phyloP scores from a whole-genome alignment of 2,329 filamentous ascomycete genomes.

The Sordariomycetes sp. region DNA sequence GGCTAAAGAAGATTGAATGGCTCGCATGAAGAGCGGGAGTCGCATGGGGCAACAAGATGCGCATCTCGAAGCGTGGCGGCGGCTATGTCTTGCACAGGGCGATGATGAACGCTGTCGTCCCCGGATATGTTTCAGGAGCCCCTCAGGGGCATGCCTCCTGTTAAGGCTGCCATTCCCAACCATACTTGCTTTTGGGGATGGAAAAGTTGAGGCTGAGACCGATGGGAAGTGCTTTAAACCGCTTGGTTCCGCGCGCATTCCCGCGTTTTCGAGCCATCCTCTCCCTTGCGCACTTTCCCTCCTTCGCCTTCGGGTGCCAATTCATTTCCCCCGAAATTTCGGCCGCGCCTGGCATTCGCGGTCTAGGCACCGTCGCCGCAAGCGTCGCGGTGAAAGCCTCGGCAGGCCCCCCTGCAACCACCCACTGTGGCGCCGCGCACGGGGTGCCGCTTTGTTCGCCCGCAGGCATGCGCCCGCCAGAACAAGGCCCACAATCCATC shows the following conservation, averaged over 20 bases:
- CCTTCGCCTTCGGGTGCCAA: neutral
- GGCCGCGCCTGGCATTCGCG: neutral
- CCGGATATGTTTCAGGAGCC: constrained; percentile 2
- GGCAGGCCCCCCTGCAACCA: neutral
- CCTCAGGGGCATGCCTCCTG: neutral
- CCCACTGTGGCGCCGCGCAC: neutral
- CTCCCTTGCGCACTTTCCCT: neutral
- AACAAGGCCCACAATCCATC: neutral
- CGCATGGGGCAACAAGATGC: neutral
- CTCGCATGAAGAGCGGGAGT: neutral
- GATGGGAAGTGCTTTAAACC: constrained; percentile 3
- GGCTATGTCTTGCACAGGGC: neutral
- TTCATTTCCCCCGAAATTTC: too few species aligned
- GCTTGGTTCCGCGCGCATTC: neutral
- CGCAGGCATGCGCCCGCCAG: neutral
- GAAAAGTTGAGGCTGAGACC: neutral
- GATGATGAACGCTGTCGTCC: neutral
- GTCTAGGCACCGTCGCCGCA: neutral
- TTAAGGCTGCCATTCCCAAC: neutral
- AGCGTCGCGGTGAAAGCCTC: neutral
- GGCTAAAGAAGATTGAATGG: constrained; percentile 4
- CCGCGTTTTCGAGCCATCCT: neutral
- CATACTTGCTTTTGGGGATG: neutral
- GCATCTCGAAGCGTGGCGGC: neutral
- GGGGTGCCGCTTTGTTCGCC: too few species aligned